phyloP scores from a whole-genome alignment of 306 rosid genomes.

The Ormosia semicastrata region DNA sequence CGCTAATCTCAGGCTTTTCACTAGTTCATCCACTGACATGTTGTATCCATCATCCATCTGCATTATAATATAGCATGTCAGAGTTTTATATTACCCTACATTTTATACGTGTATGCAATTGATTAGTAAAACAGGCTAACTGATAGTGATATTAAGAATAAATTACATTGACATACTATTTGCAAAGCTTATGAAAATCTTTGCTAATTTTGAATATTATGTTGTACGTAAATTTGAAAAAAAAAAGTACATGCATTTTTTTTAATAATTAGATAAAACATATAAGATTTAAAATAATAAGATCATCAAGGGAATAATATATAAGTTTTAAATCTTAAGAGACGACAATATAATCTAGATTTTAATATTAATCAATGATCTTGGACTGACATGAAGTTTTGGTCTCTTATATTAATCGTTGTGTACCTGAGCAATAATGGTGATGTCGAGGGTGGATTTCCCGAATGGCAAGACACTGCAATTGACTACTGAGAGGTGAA shows the following conservation, averaged over 20 bases:
- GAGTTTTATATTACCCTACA: not conserved
- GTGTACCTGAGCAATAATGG: constrained; percentile 38
- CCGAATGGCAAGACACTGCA: constrained; percentile 43
- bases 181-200: not conserved
- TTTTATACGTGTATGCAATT: not conserved
- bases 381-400: not conserved
- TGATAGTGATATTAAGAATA: not conserved
- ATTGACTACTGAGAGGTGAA: constrained; percentile 29
- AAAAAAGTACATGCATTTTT: not conserved
- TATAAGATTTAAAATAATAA: not conserved
- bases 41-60: constrained; percentile 41
- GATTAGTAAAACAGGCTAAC: not conserved
- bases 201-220: not conserved
- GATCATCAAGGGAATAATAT: not conserved
- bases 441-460: constrained; percentile 30
- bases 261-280: not conserved
- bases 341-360: not conserved
- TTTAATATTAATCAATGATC: not conserved
- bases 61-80: not conserved
- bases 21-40: constrained; percentile 23
- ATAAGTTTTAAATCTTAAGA: not conserved
- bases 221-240: not conserved
- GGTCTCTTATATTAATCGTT: not conserved
- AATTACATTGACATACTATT: not conserved
- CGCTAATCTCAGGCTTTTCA: constrained; percentile 22